Evolutionary conservation across 495 filamentous ascomycete genomes (phyloP).

Genomic region (Aspergillus incahuasiensis): DNA sequence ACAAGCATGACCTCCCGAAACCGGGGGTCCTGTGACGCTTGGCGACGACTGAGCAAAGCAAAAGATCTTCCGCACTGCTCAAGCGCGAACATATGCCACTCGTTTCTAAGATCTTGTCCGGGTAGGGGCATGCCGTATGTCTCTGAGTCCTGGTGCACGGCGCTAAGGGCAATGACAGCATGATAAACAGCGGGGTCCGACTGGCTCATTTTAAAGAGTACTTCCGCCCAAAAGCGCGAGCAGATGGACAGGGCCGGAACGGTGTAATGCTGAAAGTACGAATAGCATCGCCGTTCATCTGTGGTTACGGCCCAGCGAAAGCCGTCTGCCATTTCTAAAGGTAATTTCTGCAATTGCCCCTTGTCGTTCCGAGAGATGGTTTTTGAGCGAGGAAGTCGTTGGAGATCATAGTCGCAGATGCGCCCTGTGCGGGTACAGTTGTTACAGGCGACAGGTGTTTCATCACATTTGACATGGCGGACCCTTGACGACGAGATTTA

Average conservation of each 20-base stretch:
- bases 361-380: not conserved
- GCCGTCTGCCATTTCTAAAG: not conserved
- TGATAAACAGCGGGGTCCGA: constrained; percentile 26
- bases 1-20: constrained; percentile 13
- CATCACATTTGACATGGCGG: not conserved
- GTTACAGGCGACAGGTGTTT: not conserved
- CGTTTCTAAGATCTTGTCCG: constrained; percentile 14
- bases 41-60: constrained; percentile 13
- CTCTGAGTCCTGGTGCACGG: constrained; percentile 20
- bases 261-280: constrained; percentile 18
- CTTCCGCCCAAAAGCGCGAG: constrained; percentile 20
- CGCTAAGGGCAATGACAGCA: constrained; percentile 20
- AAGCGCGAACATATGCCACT: constrained; percentile 21
- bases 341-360: not conserved
- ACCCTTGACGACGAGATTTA: not conserved
- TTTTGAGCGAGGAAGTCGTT: not conserved
- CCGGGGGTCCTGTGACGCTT: constrained; percentile 19
- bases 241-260: constrained; percentile 19
- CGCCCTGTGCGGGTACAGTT: not conserved
- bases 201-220: constrained; percentile 16
- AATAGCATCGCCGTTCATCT: constrained; percentile 25
- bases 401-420: not conserved
- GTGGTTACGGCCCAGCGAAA: constrained; percentile 17
- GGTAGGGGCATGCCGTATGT: constrained; percentile 17
- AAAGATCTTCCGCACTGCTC: constrained; percentile 19